Percentiles rank a stretch among this genome's conserved stretches.
Conservation (phyloP, 2,329 filamentous ascomycete genomes). For the Trichoderma atrobrunneum region DNA sequence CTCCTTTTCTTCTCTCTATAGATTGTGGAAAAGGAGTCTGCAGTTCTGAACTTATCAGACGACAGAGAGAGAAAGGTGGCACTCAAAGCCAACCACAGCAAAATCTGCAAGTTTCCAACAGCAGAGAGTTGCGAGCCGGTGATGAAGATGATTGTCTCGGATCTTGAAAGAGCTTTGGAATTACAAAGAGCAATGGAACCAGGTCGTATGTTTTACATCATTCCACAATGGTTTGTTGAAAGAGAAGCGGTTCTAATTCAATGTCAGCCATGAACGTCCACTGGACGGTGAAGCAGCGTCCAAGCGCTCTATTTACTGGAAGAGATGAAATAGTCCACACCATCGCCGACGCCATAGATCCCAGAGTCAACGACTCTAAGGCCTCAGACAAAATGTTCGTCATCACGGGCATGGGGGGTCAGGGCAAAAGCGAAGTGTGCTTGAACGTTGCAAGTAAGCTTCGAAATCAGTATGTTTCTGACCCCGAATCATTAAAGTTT, state of each 20-base stretch:
- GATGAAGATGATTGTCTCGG: neutral
- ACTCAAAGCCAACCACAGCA: constrained; percentile 1
- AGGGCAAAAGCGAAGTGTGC: constrained; percentile 16
- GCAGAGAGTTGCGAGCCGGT: neutral
- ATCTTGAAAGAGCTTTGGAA: constrained; percentile 1
- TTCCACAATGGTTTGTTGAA: neutral
- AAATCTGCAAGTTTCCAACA: constrained; percentile 15
- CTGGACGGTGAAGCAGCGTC: neutral
- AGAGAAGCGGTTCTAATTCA: neutral
- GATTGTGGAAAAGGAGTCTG: constrained; percentile 13
- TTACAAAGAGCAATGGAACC: neutral
- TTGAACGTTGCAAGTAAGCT: neutral
- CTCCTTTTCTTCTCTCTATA: neutral
- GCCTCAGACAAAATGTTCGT: neutral
- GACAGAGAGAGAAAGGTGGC: neutral
- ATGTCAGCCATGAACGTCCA: neutral
- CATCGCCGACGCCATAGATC: neutral
- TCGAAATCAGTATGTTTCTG: neutral
- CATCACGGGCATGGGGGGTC: constrained; percentile 9
- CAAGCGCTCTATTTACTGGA: neutral
- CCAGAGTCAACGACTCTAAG: neutral
- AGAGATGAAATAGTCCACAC: neutral
- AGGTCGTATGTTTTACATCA: neutral
- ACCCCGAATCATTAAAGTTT: neutral
- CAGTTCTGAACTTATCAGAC: neutral